Conservation (phyloP, 257 asterid species). For the Petunia axillaris region DNA sequence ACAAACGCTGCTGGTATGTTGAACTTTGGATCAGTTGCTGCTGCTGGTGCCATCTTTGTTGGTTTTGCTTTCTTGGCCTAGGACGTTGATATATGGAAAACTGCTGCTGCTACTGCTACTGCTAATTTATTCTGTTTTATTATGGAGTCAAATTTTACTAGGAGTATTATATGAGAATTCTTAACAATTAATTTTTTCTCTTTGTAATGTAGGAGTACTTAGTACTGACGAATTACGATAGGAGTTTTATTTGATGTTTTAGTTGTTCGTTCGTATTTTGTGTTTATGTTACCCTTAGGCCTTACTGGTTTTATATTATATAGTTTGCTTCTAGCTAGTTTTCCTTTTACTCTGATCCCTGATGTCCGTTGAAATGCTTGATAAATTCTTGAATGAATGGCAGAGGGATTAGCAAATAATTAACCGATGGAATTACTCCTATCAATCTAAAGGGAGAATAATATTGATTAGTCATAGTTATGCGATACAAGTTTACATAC, state of each 20-base stretch:
- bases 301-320: neutral
- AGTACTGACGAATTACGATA: neutral
- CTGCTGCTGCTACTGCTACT: too few species aligned
- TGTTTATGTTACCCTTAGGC: neutral
- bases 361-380: neutral
- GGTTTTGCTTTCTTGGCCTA: neutral
- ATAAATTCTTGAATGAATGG: neutral
- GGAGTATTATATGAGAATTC: neutral
- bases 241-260: neutral
- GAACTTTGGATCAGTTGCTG: conserved; percentile 5
- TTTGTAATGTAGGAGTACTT: neutral
- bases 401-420: neutral
- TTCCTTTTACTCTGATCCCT: neutral
- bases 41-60: neutral
- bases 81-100: neutral
- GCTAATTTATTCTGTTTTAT: too few species aligned
- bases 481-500: neutral
- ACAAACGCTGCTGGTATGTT: neutral
- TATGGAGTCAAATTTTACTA: neutral
- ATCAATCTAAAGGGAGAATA: neutral
- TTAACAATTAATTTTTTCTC: neutral
- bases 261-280: neutral
- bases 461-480: neutral
- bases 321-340: neutral
- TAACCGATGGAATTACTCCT: neutral